Conservation (phyloP, 306 rosid genomes). For the Luffa aegyptiaca region DNA sequence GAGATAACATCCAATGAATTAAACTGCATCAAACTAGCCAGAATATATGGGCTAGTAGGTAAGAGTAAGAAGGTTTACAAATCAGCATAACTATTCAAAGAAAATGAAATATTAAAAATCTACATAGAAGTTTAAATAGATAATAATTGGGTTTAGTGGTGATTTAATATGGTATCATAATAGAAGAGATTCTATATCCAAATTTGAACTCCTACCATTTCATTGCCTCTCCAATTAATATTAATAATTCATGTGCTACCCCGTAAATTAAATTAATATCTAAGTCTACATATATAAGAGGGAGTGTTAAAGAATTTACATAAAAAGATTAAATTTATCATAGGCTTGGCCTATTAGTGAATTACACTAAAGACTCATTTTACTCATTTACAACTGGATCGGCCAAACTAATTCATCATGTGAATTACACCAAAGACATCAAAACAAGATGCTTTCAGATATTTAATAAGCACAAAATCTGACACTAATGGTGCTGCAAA, state of each 20-base stretch:
- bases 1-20: conserved; percentile 5
- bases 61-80: neutral
- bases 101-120: neutral
- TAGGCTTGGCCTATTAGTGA: neutral
- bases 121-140: neutral
- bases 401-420: neutral
- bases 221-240: neutral
- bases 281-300: neutral
- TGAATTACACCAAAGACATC: neutral
- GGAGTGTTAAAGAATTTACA: neutral
- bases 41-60: neutral
- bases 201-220: neutral
- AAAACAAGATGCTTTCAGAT: neutral
- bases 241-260: neutral
- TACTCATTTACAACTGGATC: neutral
- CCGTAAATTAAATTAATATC: neutral
- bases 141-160: neutral
- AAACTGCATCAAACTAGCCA: neutral
- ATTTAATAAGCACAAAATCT: neutral
- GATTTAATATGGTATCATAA: neutral
- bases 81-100: neutral
- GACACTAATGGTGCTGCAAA: neutral
- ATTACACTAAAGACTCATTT: neutral
- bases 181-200: neutral
- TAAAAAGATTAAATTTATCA: neutral